Base-by-base conservation (phyloP, 352 stramenopile species). In the Phytophthora crassamura region DNA sequence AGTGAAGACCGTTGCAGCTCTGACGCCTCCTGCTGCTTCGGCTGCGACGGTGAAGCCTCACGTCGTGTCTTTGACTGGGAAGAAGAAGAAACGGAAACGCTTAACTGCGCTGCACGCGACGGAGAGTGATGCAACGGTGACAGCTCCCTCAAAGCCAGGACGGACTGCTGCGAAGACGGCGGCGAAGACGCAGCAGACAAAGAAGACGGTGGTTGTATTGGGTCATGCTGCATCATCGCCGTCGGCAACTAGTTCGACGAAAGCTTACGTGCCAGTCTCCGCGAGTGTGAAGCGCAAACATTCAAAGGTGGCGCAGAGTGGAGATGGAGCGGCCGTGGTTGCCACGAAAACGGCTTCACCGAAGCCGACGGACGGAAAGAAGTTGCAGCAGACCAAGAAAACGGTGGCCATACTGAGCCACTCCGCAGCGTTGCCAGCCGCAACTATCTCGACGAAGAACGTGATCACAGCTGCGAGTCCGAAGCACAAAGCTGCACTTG, bases 1-100 rank as follows among this genome's bases (percentile, higher is more conserved):
- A 4, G 4, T 28, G 5, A 67, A 67, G 20, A 30, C n/a, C 7
- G 38, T 63, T 7, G 57, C 33, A 12, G 41, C 58, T 5, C 28
- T 69, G 58, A 42, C 62, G 16, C 25, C 46, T 48, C 28, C 35
- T 30, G 25, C 48, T 49, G 32, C 34, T 53, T 25, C 30, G 28
- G 36, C 30, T 40, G 55, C 50, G 36, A 6, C 40, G 0, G 36
- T 20, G 2, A 71, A 67, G 53, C 45, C 64, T 15, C 56, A 65
- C 14, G 43, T 72, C 9, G 56, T 75, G 52, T 64, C 64, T 41
- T 25, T 75, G 10, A 67, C 51, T 9, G 41, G 20, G n/a, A 75
- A 70, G 64, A 77, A 63, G 20, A 78, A 74, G 16, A 77, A 69
- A 35, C 72, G 56, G 32, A 64, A 64, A 39, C 32, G 28, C 12